Conservation (phyloP, 352 stramenopile genomes). For the Phytophthora cactorum region DNA sequence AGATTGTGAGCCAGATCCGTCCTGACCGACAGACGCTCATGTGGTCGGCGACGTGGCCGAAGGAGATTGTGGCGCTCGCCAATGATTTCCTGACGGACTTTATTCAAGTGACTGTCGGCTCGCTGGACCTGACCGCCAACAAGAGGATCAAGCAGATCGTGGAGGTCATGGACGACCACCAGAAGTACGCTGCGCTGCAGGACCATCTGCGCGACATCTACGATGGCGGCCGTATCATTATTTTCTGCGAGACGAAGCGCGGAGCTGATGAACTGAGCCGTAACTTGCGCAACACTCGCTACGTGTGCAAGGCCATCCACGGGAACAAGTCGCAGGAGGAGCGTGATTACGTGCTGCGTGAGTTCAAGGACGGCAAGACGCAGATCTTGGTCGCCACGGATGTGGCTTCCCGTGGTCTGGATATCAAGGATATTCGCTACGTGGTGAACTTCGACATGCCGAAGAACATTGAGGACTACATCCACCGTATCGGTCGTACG, state of each 20-base stretch:
- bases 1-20: conserved; percentile 98
- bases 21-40: conserved; percentile 99
- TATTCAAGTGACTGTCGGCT: conserved; percentile 96
- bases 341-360: conserved; percentile 96
- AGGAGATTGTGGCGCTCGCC: conserved; percentile 97
- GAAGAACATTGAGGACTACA: conserved; percentile 99
- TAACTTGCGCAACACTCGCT: conserved; percentile 93
- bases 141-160: conserved; percentile 98
- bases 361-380: conserved; percentile 97
- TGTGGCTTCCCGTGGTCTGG: conserved; percentile 98
- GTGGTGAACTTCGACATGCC: conserved; percentile 99
- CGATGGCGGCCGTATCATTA: conserved; percentile 95
- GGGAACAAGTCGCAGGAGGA: conserved; percentile 99
- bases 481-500: conserved; percentile 98
- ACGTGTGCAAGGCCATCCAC: conserved; percentile 97
- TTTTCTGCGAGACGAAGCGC: conserved; percentile 99
- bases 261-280: conserved; percentile 96
- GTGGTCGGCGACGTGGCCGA: conserved; percentile 99
- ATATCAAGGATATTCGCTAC: conserved; percentile 99
- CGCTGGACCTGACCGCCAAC: conserved; percentile 97
- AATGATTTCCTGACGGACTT: conserved; percentile 98
- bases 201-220: conserved; percentile 86
- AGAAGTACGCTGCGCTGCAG: conserved; percentile 95
- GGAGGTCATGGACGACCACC: conserved; percentile 95
- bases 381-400: conserved; percentile 98